Evolutionary conservation across 78 protist species (phyloP).

Genomic region (Dictyostelium purpureum): DNA sequence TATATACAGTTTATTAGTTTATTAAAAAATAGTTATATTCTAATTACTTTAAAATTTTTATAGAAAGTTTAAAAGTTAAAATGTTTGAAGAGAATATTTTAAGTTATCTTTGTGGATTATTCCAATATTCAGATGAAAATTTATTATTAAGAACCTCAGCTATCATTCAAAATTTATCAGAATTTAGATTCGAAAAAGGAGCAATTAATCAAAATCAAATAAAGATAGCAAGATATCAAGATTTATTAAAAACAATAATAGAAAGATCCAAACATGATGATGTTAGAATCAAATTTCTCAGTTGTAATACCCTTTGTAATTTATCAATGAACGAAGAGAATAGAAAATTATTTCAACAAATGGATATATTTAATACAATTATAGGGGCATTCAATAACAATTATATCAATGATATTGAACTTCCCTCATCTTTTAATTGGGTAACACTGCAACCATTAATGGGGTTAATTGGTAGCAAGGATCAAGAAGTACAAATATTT

Average conservation of each 20-base stretch:
- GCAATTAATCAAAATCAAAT: constrained; percentile 54
- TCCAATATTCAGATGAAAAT: not conserved
- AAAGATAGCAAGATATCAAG: not conserved
- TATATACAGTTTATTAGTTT: too few relatives aligned
- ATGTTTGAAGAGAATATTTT: constrained; percentile 57
- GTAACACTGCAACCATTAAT: constrained; percentile 58
- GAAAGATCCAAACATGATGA: constrained; percentile 27
- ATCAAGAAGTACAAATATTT: constrained; percentile 33
- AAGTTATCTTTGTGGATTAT: not conserved
- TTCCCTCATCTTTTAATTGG: constrained; percentile 61
- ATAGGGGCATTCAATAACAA: not conserved
- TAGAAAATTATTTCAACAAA: not conserved
- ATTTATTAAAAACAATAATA: not conserved
- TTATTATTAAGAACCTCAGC: constrained; percentile 30
- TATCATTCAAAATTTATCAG: constrained; percentile 61
- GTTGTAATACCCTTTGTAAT: constrained; percentile 49
- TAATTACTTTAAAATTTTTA: too few relatives aligned
- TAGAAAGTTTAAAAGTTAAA: constrained; percentile 58
- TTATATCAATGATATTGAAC: not conserved
- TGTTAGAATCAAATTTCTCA: constrained; percentile 41
- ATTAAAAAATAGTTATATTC: not conserved
- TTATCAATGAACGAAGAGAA: constrained; percentile 68
- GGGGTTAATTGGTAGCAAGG: constrained; percentile 17
- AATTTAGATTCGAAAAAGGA: constrained; percentile 53
- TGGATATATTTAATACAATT: not conserved